A percentile compares a stretch with the other conserved stretches of the same genome.
Evolutionary conservation across 495 filamentous ascomycete species (phyloP).

Genomic region (Lineolata rhizophorae): DNA sequence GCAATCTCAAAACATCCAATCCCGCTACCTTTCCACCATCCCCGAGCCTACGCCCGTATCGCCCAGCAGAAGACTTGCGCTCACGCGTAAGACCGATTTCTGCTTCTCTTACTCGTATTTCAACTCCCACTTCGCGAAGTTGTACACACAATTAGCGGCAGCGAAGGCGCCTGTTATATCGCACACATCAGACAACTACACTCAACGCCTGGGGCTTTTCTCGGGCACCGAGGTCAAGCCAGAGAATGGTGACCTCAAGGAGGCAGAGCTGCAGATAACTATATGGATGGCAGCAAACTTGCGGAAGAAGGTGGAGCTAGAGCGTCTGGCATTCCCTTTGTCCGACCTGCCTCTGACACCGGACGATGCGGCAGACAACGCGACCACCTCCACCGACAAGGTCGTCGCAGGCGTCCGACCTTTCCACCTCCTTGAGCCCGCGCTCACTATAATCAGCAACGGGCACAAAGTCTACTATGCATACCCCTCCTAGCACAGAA

Average conservation of each 20-base stretch:
- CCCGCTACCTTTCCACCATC: constrained; percentile 5
- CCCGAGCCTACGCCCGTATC: too few species aligned
- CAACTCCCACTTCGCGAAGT: constrained; percentile 1
- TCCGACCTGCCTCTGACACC: too few species aligned
- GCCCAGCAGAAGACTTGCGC: too few species aligned
- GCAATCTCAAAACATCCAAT: constrained; percentile 5
- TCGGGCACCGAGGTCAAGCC: constrained; percentile 7
- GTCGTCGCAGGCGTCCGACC: not conserved
- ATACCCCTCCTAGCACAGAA: too few species aligned
- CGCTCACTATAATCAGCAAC: not conserved
- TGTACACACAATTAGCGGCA: constrained; percentile 3
- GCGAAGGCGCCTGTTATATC: not conserved
- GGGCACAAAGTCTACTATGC: not conserved
- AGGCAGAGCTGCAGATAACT: constrained; percentile 7
- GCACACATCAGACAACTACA: constrained; percentile 5
- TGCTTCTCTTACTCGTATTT: constrained; percentile 5
- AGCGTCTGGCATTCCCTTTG: not conserved
- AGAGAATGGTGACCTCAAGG: constrained; percentile 2
- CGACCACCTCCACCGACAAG: not conserved
- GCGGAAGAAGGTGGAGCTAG: constrained; percentile 5
- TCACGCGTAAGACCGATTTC: constrained; percentile 6
- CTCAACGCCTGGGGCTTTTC: constrained; percentile 3
- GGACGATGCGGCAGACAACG: not conserved
- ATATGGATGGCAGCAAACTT: constrained; percentile 8
- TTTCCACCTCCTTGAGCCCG: not conserved